Evolutionary conservation across 169 alveolate genomes (phyloP).

Genomic region (Eimeria acervulina): DNA sequence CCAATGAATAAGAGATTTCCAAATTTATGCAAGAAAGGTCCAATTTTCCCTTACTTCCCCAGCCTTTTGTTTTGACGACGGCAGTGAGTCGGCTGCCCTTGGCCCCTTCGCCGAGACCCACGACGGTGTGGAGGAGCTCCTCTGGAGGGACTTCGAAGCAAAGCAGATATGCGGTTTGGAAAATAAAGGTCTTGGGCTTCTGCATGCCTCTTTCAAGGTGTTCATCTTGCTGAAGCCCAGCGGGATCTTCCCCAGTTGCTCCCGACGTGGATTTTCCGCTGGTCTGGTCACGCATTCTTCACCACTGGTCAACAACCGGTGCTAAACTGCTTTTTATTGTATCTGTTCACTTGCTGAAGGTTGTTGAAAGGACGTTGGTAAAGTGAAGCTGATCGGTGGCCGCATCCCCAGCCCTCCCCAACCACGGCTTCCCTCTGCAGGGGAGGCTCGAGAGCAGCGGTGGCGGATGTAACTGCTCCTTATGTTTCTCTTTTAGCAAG

Average conservation of each 20-base stretch:
- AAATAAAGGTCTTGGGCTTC: not conserved
- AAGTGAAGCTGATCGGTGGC: not conserved
- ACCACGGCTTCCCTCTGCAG: not conserved
- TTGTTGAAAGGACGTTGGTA: not conserved
- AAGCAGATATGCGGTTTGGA: not conserved
- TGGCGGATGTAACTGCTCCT: not conserved
- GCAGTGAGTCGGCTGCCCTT: conserved; percentile 33
- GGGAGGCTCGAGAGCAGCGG: not conserved
- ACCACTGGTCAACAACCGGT: not conserved
- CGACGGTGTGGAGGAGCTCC: not conserved
- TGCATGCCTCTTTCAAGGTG: not conserved
- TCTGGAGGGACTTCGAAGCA: not conserved
- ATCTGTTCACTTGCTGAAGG: not conserved
- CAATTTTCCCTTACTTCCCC: not conserved
- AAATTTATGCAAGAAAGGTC: not conserved
- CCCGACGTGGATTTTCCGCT: not conserved
- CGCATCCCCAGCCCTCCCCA: not conserved
- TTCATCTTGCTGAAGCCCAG: not conserved
- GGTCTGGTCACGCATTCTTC: not conserved
- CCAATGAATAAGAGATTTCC: not conserved
- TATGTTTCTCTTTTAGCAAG: not conserved
- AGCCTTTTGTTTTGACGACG: not conserved
- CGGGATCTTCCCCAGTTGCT: not conserved
- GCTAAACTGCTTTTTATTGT: not conserved
- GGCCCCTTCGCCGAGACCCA: not conserved